Conservation (phyloP, 1,139 yeast species). For the Tardiomyces digboiensis region DNA sequence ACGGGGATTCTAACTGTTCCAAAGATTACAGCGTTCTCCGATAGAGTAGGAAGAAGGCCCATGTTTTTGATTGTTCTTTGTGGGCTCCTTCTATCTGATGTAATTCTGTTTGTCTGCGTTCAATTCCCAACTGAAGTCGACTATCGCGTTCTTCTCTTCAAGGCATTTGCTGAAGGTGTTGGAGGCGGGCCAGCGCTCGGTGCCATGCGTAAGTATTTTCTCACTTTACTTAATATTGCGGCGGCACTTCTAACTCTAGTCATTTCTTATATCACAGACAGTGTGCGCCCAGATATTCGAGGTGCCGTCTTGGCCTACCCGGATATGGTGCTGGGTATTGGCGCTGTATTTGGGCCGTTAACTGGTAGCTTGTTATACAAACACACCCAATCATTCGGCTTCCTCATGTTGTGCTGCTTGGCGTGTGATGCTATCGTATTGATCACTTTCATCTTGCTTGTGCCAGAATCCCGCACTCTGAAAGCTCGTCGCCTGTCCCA, state of each 20-base stretch:
- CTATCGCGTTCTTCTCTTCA: slow-evolving; percentile 25
- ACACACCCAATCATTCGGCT: slow-evolving; percentile 17
- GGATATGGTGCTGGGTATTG: slow-evolving; percentile 49
- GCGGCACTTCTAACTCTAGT: slow-evolving; percentile 40
- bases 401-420: slow-evolving; percentile 20
- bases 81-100: slow-evolving; percentile 22
- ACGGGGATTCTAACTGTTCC: slow-evolving; percentile 18
- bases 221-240: too few relatives aligned
- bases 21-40: slow-evolving; percentile 49
- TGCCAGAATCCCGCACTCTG: slow-evolving; percentile 53
- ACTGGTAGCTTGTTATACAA: slow-evolving; percentile 37
- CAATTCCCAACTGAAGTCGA: slow-evolving; percentile 22
- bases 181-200: slow-evolving; percentile 33
- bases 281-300: slow-evolving; percentile 47
- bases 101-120: slow-evolving; percentile 17
- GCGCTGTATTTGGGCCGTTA: slow-evolving; percentile 60
- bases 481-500: slow-evolving; percentile 36
- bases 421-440: slow-evolving; percentile 19
- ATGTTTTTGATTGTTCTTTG: slow-evolving; percentile 27
- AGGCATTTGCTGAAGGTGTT: slow-evolving; percentile 34
- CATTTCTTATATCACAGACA: slow-evolving; percentile 57
- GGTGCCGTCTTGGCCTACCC: slow-evolving; percentile 46
- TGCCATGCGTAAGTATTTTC: not conserved
- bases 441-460: slow-evolving; percentile 28
- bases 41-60: slow-evolving; percentile 51